Percentiles rank a stretch among this genome's conserved stretches.
Evolutionary conservation across 176 grass and related monocot genomes (phyloP).

Genomic region (Saccharum officinarum): DNA sequence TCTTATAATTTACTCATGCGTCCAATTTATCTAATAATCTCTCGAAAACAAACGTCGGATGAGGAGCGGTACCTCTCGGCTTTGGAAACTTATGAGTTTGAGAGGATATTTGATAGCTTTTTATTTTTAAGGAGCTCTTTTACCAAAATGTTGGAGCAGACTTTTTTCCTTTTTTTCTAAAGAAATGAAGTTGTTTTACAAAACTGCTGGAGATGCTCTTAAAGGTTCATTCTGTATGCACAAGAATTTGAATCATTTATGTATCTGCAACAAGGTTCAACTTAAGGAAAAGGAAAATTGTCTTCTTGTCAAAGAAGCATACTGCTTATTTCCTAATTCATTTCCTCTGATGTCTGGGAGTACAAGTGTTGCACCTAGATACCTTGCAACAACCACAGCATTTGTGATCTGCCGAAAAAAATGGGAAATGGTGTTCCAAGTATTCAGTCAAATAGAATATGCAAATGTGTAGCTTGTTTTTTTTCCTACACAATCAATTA

Average conservation of each 20-base stretch:
- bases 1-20: too few relatives aligned
- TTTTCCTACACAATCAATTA: not conserved
- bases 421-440: not conserved
- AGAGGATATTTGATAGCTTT: too few relatives aligned
- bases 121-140: too few relatives aligned
- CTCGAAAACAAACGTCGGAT: too few relatives aligned
- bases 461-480: not conserved
- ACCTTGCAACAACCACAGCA: slow-evolving; percentile 85
- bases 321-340: slow-evolving; percentile 77
- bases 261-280: not conserved
- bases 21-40: too few relatives aligned
- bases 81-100: too few relatives aligned
- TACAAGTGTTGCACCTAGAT: slow-evolving; percentile 82
- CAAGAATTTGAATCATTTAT: slow-evolving; percentile 4
- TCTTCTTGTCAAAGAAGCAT: slow-evolving; percentile 30
- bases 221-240: slow-evolving; percentile 10
- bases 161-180: too few relatives aligned
- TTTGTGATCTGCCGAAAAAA: slow-evolving; percentile 65
- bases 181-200: too few relatives aligned
- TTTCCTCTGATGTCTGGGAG: slow-evolving; percentile 87
- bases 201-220: too few relatives aligned
- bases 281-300: slow-evolving; percentile 1
- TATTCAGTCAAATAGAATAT: too few relatives aligned
- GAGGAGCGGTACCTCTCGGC: too few relatives aligned
- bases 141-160: too few relatives aligned